Conservation (phyloP, 352 stramenopile species). For the Phytophthora cactorum region DNA sequence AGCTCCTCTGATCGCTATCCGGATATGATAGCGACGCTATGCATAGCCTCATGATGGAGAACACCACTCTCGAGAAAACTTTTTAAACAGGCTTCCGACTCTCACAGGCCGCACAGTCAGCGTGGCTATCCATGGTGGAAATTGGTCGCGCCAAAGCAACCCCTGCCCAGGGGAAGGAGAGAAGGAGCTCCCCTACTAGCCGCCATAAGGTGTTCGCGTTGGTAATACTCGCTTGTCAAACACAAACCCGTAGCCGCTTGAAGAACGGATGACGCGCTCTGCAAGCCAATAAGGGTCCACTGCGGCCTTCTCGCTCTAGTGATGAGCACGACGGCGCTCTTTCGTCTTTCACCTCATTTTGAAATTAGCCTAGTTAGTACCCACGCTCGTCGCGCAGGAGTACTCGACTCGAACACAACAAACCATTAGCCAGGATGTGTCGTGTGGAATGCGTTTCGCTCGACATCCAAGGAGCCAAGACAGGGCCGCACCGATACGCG, state of each 20-base stretch:
- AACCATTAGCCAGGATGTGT: slow-evolving; percentile 17
- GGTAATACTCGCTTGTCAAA: slow-evolving; percentile 17
- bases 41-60: no score
- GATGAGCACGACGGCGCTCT: slow-evolving; percentile 11
- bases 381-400: not conserved
- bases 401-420: not conserved
- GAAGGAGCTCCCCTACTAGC: not conserved
- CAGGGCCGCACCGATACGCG: slow-evolving; percentile 57
- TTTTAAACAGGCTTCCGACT: no score
- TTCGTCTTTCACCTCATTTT: slow-evolving; percentile 5
- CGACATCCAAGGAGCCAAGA: slow-evolving; percentile 13
- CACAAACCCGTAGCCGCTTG: slow-evolving; percentile 4
- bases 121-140: not conserved
- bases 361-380: slow-evolving; percentile 12
- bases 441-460: slow-evolving; percentile 10
- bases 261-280: slow-evolving; percentile 25
- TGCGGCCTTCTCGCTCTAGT: not conserved
- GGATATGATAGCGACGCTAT: no score
- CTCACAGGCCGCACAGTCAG: no score
- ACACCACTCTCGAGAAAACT: no score
- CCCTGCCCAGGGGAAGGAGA: not conserved
- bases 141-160: not conserved
- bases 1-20: no score
- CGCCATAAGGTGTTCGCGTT: slow-evolving; percentile 17
- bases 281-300: slow-evolving; percentile 15